phyloP scores from a whole-genome alignment of 1,284 basidiomycete species.

The Apiotrichum siamense region DNA sequence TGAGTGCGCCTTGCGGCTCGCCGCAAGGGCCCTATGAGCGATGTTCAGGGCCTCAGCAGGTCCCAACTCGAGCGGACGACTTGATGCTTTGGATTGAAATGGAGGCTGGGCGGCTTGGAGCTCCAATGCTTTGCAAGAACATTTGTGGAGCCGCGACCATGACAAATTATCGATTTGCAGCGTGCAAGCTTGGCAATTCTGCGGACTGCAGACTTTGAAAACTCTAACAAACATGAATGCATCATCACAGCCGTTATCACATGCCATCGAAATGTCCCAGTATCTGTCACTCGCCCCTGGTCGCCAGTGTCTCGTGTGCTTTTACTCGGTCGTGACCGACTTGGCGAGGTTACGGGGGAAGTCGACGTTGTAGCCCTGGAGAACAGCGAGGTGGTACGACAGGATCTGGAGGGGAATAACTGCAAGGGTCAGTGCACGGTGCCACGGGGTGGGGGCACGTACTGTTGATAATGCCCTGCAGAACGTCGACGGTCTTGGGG shows the following conservation, averaged over 20 bases:
- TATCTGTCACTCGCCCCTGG: background rate
- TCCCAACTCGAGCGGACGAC: too few species aligned
- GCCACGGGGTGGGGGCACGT: background rate
- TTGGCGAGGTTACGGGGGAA: constrained; percentile 89
- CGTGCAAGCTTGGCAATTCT: too few species aligned
- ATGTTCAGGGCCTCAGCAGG: too few species aligned
- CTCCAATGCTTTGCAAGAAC: too few species aligned
- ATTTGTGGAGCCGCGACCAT: too few species aligned
- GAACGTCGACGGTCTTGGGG: constrained; percentile 87
- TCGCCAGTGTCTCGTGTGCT: background rate
- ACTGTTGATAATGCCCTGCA: constrained; percentile 87
- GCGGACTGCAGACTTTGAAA: too few species aligned
- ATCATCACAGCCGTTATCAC: background rate
- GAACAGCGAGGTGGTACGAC: constrained; percentile 58
- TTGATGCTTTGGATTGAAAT: too few species aligned
- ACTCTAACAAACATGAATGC: background rate
- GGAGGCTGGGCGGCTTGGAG: too few species aligned
- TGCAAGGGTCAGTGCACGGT: background rate
- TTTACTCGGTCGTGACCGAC: constrained; percentile 41
- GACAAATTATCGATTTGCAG: too few species aligned
- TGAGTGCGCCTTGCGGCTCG: too few species aligned
- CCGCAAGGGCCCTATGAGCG: too few species aligned
- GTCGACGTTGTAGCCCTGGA: constrained; percentile 50
- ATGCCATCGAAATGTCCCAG: background rate
- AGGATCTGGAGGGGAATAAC: constrained; percentile 94